Evolutionary conservation across 345 rosid genomes (phyloP).

Genomic region (Salix caprea): DNA sequence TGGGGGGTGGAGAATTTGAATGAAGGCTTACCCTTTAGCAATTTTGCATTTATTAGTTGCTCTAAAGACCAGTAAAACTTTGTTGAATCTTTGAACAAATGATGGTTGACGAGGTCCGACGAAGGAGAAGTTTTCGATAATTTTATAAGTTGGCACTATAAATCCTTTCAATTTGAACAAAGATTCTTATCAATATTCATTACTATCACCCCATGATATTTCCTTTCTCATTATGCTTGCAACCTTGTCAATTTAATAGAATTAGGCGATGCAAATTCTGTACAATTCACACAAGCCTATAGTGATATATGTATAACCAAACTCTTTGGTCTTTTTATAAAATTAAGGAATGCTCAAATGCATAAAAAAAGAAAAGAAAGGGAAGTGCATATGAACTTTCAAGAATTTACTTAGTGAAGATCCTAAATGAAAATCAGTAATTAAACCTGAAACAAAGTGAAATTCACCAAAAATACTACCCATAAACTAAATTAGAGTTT

Average conservation of each 20-base stretch:
- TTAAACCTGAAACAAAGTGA: neutral
- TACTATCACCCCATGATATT: neutral
- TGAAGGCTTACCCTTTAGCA: too few relatives aligned
- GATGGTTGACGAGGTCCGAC: neutral
- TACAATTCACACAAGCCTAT: neutral
- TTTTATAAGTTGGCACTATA: neutral
- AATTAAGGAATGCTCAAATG: neutral
- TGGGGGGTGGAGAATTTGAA: too few relatives aligned
- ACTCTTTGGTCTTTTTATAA: neutral
- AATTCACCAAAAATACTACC: neutral
- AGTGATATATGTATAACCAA: neutral
- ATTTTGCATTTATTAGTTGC: too few relatives aligned
- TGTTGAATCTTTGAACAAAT: neutral
- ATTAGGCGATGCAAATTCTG: neutral
- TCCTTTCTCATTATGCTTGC: neutral
- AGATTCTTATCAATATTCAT: neutral
- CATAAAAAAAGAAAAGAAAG: neutral
- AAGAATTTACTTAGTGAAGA: too few relatives aligned
- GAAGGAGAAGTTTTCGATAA: neutral
- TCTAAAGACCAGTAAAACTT: too few relatives aligned
- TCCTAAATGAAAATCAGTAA: too few relatives aligned
- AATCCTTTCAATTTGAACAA: neutral
- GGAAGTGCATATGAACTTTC: neutral
- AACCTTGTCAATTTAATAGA: neutral
- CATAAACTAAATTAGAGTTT: neutral